phyloP scores from a whole-genome alignment of 371 early-diverging fungal genomes.

The Mortierella sp. region DNA sequence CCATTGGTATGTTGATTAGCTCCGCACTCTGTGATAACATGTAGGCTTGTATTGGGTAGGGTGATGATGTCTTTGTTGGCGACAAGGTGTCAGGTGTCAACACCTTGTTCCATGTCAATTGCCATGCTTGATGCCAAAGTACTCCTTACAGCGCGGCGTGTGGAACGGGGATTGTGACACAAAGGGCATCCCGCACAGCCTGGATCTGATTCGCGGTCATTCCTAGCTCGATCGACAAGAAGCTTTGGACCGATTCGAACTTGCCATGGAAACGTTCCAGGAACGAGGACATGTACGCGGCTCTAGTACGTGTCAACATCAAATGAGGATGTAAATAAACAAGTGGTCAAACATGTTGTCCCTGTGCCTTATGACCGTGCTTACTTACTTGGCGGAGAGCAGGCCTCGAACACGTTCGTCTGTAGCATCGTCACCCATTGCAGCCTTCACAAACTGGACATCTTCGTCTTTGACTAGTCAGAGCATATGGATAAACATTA shows the following conservation, averaged over 20 bases:
- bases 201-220: slow-evolving; percentile 44
- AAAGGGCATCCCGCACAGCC: slow-evolving; percentile 41
- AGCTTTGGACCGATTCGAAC: slow-evolving; percentile 39
- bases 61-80: too few relatives aligned
- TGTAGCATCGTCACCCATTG: slow-evolving; percentile 27
- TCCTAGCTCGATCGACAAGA: slow-evolving; percentile 39
- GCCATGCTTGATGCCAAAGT: too few relatives aligned
- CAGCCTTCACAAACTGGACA: slow-evolving; percentile 31
- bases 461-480: slow-evolving; percentile 44
- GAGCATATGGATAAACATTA: too few relatives aligned
- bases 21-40: too few relatives aligned
- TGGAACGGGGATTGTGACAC: slow-evolving; percentile 45
- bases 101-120: too few relatives aligned
- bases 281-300: slow-evolving; percentile 41
- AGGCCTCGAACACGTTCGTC: slow-evolving; percentile 39
- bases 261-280: slow-evolving; percentile 41
- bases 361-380: too few relatives aligned
- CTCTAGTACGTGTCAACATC: slow-evolving; percentile 11
- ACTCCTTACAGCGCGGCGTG: slow-evolving; percentile 33
- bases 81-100: too few relatives aligned
- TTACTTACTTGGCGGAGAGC: slow-evolving; percentile 42
- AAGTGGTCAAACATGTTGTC: too few relatives aligned
- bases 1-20: too few relatives aligned
- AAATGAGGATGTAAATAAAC: not conserved
- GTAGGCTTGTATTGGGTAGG: too few relatives aligned